Evolutionary conservation across 2,329 filamentous ascomycete genomes (phyloP).

Genomic region (Hyphodiscus sp.): DNA sequence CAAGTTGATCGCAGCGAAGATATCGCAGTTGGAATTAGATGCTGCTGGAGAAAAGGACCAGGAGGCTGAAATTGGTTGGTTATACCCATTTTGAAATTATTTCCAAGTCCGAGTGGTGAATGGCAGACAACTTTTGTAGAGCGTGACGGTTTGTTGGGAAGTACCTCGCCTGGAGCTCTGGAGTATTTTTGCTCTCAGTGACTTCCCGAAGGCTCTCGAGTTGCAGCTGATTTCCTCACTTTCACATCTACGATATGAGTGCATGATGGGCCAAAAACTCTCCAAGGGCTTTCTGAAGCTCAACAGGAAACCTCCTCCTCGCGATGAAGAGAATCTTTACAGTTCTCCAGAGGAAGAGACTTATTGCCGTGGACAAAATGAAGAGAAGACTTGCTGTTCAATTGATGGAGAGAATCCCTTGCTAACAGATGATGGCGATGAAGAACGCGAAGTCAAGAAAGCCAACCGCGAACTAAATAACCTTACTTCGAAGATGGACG

Average conservation of each 20-base stretch:
- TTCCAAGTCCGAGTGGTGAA: not conserved
- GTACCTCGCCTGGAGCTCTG: not conserved
- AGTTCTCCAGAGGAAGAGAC: no score
- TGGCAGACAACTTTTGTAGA: conserved; percentile 1
- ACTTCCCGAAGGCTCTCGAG: not conserved
- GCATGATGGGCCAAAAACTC: not conserved
- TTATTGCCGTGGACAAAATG: not conserved
- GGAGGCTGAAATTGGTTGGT: conserved; percentile 88
- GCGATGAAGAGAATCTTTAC: no score
- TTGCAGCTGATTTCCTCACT: not conserved
- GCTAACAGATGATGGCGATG: conserved; percentile 21
- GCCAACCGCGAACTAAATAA: conserved; percentile 86
- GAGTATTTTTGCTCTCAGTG: not conserved
- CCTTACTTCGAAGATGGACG: conserved; percentile 85
- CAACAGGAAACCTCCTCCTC: not conserved
- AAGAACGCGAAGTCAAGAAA: conserved; percentile 90
- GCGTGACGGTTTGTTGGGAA: not conserved
- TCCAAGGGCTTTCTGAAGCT: not conserved
- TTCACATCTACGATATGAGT: not conserved
- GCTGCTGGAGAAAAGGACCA: conserved; percentile 91
- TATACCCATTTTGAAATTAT: conserved; percentile 13
- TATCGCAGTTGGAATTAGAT: conserved; percentile 91
- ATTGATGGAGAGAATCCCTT: conserved; percentile 8
- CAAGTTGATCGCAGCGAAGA: conserved; percentile 85
- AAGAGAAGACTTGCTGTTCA: no score